Conservation (phyloP, 1,139 yeast species). For the Yueomyces sp. region DNA sequence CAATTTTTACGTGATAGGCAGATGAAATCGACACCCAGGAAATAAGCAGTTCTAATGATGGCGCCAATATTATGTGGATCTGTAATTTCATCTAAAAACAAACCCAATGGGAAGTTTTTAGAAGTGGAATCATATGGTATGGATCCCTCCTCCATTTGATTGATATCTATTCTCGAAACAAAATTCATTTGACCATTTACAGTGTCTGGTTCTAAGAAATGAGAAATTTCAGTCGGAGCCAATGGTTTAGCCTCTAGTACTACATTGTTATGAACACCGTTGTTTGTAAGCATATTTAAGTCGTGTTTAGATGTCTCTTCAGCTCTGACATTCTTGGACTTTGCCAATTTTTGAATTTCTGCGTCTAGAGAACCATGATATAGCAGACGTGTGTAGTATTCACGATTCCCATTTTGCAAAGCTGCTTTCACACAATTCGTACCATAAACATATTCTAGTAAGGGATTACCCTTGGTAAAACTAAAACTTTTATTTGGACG, state of each 20-base stretch:
- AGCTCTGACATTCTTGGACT: slow-evolving; percentile 32
- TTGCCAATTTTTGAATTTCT: slow-evolving; percentile 35
- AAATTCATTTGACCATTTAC: slow-evolving; percentile 15
- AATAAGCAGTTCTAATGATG: slow-evolving; percentile 69
- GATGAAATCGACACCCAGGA: slow-evolving; percentile 73
- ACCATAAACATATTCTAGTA: slow-evolving; percentile 64
- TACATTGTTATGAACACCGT: slow-evolving; percentile 75
- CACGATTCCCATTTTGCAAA: slow-evolving; percentile 42
- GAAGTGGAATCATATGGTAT: slow-evolving; percentile 8
- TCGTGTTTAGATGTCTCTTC: slow-evolving; percentile 39
- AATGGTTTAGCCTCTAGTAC: slow-evolving; percentile 59
- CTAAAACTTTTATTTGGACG: neutral
- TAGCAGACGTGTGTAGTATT: slow-evolving; percentile 38
- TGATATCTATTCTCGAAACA: neutral
- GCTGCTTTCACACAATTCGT: slow-evolving; percentile 68
- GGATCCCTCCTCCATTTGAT: neutral
- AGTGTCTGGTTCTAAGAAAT: slow-evolving; percentile 26
- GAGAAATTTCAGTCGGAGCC: slow-evolving; percentile 30
- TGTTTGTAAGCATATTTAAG: slow-evolving; percentile 46
- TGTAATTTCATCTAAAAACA: slow-evolving; percentile 69
- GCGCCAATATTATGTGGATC: slow-evolving; percentile 93
- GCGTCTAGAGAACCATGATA: slow-evolving; percentile 32
- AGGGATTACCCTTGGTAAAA: slow-evolving; percentile 27
- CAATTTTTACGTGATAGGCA: slow-evolving; percentile 59
- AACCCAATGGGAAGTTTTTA: slow-evolving; percentile 48